Evolutionary conservation across 306 rosid species (phyloP).

Genomic region (Lathyrus aphaca): DNA sequence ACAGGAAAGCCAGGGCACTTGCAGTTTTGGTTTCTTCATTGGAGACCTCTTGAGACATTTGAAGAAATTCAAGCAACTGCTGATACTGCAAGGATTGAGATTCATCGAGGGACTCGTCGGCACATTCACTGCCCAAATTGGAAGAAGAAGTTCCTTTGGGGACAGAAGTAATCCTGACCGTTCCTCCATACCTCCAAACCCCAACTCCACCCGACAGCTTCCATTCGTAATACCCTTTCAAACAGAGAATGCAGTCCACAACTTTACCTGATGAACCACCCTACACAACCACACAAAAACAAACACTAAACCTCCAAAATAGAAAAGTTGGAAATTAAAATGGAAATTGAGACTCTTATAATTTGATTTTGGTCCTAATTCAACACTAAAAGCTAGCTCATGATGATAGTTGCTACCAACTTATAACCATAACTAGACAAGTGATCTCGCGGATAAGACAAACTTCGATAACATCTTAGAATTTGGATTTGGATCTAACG

Average conservation of each 20-base stretch:
- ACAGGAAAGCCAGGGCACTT: constrained; percentile 73
- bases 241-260: constrained; percentile 95
- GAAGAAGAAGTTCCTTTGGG: constrained; percentile 66
- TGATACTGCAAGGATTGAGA: constrained; percentile 76
- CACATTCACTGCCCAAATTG: constrained; percentile 58
- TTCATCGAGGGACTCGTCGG: constrained; percentile 72
- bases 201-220: constrained; percentile 90
- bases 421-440: too few species aligned
- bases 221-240: constrained; percentile 95
- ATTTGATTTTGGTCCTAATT: neutral
- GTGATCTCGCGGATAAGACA: too few species aligned
- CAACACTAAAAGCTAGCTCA: neutral
- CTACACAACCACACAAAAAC: constrained; percentile 36
- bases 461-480: too few species aligned
- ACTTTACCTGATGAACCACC: constrained; percentile 91
- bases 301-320: neutral
- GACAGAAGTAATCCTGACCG: constrained; percentile 81
- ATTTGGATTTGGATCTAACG: too few species aligned
- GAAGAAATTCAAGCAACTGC: constrained; percentile 72
- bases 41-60: constrained; percentile 67
- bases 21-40: constrained; percentile 72
- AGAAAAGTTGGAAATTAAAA: neutral
- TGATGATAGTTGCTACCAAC: neutral
- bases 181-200: constrained; percentile 98
- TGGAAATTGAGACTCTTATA: neutral